Evolutionary conservation across 228 moss, liverwort and hornwort species (phyloP), one percentile per base, ranked within the genome.

Genomic region (Sphagnum magellanicum): DNA sequence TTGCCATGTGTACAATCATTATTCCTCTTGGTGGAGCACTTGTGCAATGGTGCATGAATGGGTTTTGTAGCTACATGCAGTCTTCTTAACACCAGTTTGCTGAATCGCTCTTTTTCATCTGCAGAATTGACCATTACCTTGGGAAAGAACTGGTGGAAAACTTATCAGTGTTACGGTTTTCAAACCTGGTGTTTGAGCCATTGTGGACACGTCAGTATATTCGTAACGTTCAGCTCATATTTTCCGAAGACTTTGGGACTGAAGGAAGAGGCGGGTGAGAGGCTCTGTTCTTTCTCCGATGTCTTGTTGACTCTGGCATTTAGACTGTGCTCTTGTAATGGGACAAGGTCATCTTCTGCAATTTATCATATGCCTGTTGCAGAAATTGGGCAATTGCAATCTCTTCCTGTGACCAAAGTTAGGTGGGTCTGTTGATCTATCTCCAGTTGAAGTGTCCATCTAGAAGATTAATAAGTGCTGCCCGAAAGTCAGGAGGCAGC

Each of bases 121-220:
- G 58, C 82, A 87, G 87, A 75, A 87, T 87, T 67, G 87, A 87
- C 60, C 87, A 95, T 72, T 90, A 92, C 61, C 73, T 95, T 70
- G 95, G 94, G 16, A 95, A 91, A 68, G 94, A 95, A 60, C 15
- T 95, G 10, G 91, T 95, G 66, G 95, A 95, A 74, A 92, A 95
- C 66, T 73, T 95, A 78, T 92, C 95, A 7, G 90, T 95, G 49
- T 73, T 95, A 72, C 90, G 95, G 10, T 95, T 95, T 77, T 95
- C 95, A 49, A 95, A 95, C 72, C 85, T 90, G 59, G 92, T 95
- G 50, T 95, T 95, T 71, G 95, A 95, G 61, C 92, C 92, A n/a
- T 77, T 95, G 46, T 95, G 94, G 94, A 79, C 77, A 46, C 81
- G 94, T 5, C 88, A 86, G 59, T 84, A 87, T 60, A 87, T 87